phyloP scores from a whole-genome alignment of 805 yeast species.

The Saccharomycopsis synnaedendra region DNA sequence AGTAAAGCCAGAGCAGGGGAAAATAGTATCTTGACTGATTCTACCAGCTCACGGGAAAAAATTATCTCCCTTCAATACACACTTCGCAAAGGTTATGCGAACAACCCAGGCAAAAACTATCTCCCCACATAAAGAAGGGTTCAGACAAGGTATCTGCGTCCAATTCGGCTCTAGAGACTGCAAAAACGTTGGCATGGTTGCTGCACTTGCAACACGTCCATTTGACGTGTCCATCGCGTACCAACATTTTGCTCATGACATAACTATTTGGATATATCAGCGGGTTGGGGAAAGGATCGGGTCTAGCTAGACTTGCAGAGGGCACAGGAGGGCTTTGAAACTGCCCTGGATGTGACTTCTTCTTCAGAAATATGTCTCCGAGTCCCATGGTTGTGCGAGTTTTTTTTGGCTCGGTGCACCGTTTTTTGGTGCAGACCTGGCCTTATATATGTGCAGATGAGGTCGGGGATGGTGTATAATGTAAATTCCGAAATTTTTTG shows the following conservation, averaged over 20 bases:
- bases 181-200: slow-evolving; percentile 3
- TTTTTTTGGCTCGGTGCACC: too few relatives aligned
- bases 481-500: too few relatives aligned
- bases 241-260: slow-evolving; percentile 4
- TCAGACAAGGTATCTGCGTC: slow-evolving; percentile 6
- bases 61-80: slow-evolving; percentile 11
- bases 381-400: too few relatives aligned
- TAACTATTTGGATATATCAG: slow-evolving; percentile 8
- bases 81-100: slow-evolving; percentile 13
- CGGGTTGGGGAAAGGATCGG: slow-evolving; percentile 4
- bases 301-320: background rate
- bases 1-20: too few relatives aligned
- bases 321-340: background rate
- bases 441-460: too few relatives aligned
- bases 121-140: slow-evolving; percentile 16
- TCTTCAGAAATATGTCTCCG: background rate
- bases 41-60: too few relatives aligned
- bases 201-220: slow-evolving; percentile 16
- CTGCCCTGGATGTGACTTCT: background rate
- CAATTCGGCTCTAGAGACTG: slow-evolving; percentile 6
- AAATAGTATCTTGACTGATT: too few relatives aligned
- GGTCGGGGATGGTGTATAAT: too few relatives aligned
- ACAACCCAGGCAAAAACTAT: slow-evolving; percentile 12
- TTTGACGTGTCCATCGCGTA: slow-evolving; percentile 6
- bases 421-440: too few relatives aligned